phyloP scores from a whole-genome alignment of 2,329 filamentous ascomycete species.

The Ceratocystis albifundus region DNA sequence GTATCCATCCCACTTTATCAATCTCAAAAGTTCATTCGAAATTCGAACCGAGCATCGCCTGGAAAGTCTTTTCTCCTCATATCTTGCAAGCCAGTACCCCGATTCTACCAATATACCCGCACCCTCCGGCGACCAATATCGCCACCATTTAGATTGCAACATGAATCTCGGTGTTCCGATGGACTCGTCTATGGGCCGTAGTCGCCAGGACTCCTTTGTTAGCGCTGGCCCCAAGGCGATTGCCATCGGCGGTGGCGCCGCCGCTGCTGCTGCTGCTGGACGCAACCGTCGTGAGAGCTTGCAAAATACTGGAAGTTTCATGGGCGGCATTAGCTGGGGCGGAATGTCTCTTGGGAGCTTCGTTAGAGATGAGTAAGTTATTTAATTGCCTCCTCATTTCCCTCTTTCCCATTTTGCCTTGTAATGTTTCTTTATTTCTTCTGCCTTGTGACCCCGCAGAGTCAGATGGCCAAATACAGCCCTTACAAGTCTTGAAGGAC shows the following conservation, averaged over 20 bases:
- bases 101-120: neutral
- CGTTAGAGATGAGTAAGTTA: slow-evolving; percentile 89
- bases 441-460: neutral
- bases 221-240: slow-evolving; percentile 55
- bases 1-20: neutral
- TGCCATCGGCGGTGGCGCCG: slow-evolving; percentile 53
- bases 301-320: slow-evolving; percentile 45
- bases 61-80: neutral
- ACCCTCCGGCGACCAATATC: neutral
- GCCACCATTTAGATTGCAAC: slow-evolving; percentile 31
- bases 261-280: slow-evolving; percentile 45
- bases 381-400: slow-evolving; percentile 11
- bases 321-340: slow-evolving; percentile 91
- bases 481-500: neutral
- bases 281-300: slow-evolving; percentile 50
- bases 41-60: neutral
- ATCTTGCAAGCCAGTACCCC: neutral
- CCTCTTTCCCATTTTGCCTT: neutral
- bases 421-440: slow-evolving; percentile 10
- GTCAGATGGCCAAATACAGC: neutral
- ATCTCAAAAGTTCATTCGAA: neutral
- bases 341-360: slow-evolving; percentile 93
- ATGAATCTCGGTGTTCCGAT: slow-evolving; percentile 51
- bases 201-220: slow-evolving; percentile 54
- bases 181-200: slow-evolving; percentile 45